These are phyloP conservation scores for Calonectria pauciramosa DNA, from an alignment of 2,329 filamentous ascomycete species.

Conservation along the genomic window DNA sequence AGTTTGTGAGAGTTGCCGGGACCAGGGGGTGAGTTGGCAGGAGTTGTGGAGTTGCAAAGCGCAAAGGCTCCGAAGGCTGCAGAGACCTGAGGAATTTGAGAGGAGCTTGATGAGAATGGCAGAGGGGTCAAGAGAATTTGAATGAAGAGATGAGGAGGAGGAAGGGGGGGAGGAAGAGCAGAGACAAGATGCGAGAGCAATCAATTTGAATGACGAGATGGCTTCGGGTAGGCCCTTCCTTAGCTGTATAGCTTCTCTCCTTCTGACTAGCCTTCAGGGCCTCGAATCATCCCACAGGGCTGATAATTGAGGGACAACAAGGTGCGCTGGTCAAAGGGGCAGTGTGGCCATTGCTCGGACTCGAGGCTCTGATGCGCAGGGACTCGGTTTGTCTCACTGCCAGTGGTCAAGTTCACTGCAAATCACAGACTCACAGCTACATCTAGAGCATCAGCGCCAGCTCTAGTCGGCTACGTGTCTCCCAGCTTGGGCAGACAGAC, in stretches of 20 bases:
- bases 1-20: constrained; percentile 1
- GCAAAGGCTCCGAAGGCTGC: background rate
- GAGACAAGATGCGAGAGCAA: background rate
- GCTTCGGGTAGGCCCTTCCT: background rate
- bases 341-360: constrained; percentile 16
- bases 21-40: background rate
- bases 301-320: background rate
- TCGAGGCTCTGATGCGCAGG: background rate
- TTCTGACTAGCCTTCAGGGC: background rate
- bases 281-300: constrained; percentile 1
- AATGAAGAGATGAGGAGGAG: background rate
- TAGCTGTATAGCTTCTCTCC: background rate
- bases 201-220: background rate
- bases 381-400: constrained; percentile 20
- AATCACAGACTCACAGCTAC: constrained; percentile 16
- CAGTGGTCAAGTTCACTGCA: constrained; percentile 2
- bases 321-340: background rate
- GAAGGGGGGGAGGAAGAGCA: background rate
- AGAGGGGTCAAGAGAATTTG: background rate
- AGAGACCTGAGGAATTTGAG: background rate
- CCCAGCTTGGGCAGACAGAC: constrained; percentile 13
- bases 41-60: background rate
- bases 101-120: background rate
- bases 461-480: constrained; percentile 25
- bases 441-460: background rate